Percentiles rank a stretch among this genome's conserved stretches.
These are phyloP conservation scores for Aureoboletus auriporus DNA, from an alignment of 768 basidiomycete genomes.

Conservation along the genomic window DNA sequence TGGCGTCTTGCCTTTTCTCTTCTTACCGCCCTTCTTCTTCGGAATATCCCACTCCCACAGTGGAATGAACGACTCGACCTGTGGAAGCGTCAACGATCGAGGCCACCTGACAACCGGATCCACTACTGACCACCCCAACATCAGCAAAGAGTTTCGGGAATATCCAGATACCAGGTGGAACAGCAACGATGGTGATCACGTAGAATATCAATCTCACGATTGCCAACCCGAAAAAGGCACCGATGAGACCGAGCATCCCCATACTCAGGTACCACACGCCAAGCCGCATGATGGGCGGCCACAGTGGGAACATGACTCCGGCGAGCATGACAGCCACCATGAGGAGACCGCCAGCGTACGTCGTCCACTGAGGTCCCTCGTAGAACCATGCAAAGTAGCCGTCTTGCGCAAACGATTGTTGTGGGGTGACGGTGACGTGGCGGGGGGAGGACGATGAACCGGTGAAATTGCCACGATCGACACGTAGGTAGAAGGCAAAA, in stretches of 20 bases:
- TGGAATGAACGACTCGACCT: conserved; percentile 98
- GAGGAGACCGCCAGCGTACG: conserved; percentile 81
- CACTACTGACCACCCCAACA: conserved; percentile 86
- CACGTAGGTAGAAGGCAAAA: conserved; percentile 89
- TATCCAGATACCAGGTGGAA: conserved; percentile 95
- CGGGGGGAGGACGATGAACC: conserved; percentile 65
- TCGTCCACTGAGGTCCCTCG: conserved; percentile 90
- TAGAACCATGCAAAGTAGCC: conserved; percentile 98
- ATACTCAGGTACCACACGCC: conserved; percentile 97
- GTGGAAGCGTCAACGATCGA: neutral
- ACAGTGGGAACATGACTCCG: conserved; percentile 98
- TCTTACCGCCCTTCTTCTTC: conserved; percentile 65
- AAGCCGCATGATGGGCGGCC: conserved; percentile 89
- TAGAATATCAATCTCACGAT: conserved; percentile 92
- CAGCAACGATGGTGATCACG: conserved; percentile 82
- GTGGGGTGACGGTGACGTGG: conserved; percentile 65
- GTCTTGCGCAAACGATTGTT: conserved; percentile 73
- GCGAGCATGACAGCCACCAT: conserved; percentile 95
- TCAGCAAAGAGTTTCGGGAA: conserved; percentile 98
- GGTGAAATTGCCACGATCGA: conserved; percentile 62
- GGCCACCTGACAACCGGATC: neutral
- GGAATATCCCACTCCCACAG: conserved; percentile 94
- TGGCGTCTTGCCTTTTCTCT: conserved; percentile 48
- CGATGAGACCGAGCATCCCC: conserved; percentile 82
- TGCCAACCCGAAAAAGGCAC: conserved; percentile 85